Conservation (phyloP, 164 flowering plant genomes). For the Chimonanthus salicifolius region DNA sequence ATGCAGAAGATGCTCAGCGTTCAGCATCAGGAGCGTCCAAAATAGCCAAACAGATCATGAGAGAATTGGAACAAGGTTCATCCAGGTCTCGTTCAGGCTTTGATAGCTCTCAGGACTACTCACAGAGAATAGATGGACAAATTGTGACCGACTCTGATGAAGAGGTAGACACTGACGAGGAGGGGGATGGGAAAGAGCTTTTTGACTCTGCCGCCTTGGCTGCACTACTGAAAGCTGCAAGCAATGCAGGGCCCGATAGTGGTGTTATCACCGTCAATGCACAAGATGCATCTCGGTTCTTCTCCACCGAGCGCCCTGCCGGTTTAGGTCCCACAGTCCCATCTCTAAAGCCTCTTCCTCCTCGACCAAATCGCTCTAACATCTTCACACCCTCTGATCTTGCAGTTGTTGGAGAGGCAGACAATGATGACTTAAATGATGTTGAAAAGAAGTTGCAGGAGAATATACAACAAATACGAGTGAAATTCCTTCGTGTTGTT, state of each 20-base stretch:
- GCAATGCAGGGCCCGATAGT: constrained; percentile 2
- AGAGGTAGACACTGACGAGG: constrained; percentile 81
- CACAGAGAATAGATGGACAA: constrained; percentile 65
- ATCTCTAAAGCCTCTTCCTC: constrained; percentile 49
- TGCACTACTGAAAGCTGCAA: constrained; percentile 86
- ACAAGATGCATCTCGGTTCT: constrained; percentile 61
- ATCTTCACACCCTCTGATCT: constrained; percentile 35
- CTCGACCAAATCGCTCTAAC: constrained; percentile 46
- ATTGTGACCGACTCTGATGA: constrained; percentile 86
- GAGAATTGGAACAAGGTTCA: constrained; percentile 58
- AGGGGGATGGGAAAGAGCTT: constrained; percentile 62
- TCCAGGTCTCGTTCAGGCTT: constrained; percentile 40
- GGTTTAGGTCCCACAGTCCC: constrained; percentile 75
- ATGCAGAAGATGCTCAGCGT: constrained; percentile 48
- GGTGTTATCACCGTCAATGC: constrained; percentile 45
- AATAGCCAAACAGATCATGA: constrained; percentile 60
- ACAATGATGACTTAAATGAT: constrained; percentile 49
- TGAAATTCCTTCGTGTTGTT: constrained; percentile 80
- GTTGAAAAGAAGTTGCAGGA: constrained; percentile 76
- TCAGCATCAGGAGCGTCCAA: constrained; percentile 54
- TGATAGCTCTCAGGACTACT: constrained; percentile 35
- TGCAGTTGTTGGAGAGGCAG: constrained; percentile 35
- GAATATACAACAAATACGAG: constrained; percentile 62
- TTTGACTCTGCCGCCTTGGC: constrained; percentile 91
- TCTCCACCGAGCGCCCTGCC: constrained; percentile 89